Evolutionary conservation across 345 rosid genomes (phyloP), one percentile per base, ranked within the genome.

Genomic region (Durio zibethinus): DNA sequence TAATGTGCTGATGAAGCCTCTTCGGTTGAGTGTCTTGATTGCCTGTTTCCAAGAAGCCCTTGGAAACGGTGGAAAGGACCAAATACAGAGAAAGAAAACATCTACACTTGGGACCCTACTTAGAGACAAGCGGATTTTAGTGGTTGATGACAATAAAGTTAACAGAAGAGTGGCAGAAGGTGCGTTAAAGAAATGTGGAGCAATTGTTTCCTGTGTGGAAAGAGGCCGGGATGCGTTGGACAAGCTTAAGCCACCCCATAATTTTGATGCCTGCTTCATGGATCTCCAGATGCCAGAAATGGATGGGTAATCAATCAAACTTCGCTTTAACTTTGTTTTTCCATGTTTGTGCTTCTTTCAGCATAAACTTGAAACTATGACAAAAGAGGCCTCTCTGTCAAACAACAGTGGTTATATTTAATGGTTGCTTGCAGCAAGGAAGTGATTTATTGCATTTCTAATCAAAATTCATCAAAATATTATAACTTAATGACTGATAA

Each of bases 241-340:
- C 76, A 83, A 80, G 88, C 98, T 95, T 68, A 84, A 82, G 66
- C 99, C 93, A 15, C 97, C 98, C 57, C 99, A 95, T 79, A 75
- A 78, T 36, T 95, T 95, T 25, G 89, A 92, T 75, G 97, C 96
- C 62, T 95, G 99, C 86, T 92, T 95, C 85, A 95, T 95, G 98
- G 99, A 95, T 82, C 87, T 91, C 83, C 93, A 93, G 76, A 95
- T 95, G 99, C 99, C 99, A 35, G 99, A 90, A 85, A 90, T 93
- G 91, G 97, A 95, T 45, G 99, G 98, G 99, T 95, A 90, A 79
- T 53, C 27, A 61, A 18, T 79, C 73, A 81, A 40, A 40, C 29
- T 43, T 23, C 50, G 25, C 50, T 16, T 62, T 48, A n/a, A n/a
- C 72, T 56, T 27, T 45, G 57, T 70, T 74, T 15, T 47, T 40